Conservation (phyloP, 192 early-diverging fungal species). For the Thamnidium elegans region DNA sequence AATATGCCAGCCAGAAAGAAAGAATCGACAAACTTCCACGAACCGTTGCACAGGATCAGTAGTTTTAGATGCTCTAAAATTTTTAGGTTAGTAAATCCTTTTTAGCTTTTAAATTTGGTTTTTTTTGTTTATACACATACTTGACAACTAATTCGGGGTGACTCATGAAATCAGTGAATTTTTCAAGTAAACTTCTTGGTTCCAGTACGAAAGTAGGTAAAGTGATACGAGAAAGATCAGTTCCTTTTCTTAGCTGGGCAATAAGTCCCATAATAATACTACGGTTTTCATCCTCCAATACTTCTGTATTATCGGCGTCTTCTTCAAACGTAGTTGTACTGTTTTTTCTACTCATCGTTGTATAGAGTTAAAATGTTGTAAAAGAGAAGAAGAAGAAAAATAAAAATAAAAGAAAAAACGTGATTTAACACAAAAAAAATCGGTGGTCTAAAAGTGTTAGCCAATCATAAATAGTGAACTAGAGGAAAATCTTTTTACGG, state of each 20-base stretch:
- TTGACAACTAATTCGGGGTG: slow-evolving; percentile 78
- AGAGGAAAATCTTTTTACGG: too few relatives aligned
- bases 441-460: too few relatives aligned
- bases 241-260: slow-evolving; percentile 81
- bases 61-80: slow-evolving; percentile 60
- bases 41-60: slow-evolving; percentile 75
- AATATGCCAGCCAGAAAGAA: slow-evolving; percentile 90
- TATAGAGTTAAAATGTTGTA: background rate
- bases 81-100: background rate
- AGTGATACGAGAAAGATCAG: slow-evolving; percentile 88
- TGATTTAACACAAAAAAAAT: background rate
- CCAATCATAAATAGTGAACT: too few relatives aligned
- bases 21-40: slow-evolving; percentile 80
- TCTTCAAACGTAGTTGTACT: slow-evolving; percentile 4
- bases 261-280: slow-evolving; percentile 88
- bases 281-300: slow-evolving; percentile 76
- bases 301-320: slow-evolving; percentile 63
- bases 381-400: background rate
- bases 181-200: slow-evolving; percentile 89
- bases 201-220: slow-evolving; percentile 95
- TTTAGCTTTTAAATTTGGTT: background rate
- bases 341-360: slow-evolving; percentile 13
- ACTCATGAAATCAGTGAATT: slow-evolving; percentile 95
- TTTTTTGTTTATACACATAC: slow-evolving; percentile 42
- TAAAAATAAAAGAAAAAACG: background rate